Evolutionary conservation across 2,329 filamentous ascomycete genomes (phyloP).

Genomic region (Aspergillus transmontanensis): DNA sequence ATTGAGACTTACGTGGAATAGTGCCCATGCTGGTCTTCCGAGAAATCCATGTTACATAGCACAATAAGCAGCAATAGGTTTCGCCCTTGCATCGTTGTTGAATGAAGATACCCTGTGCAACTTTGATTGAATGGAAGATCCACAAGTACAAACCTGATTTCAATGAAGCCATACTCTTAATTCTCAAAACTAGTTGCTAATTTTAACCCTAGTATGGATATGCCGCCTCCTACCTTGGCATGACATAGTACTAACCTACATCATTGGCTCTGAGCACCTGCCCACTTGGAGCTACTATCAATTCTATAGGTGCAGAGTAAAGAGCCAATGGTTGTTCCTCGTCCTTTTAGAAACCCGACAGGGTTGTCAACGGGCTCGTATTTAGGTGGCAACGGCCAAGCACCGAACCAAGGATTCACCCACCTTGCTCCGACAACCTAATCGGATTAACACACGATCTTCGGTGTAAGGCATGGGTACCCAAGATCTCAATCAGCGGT

Average conservation of each 20-base stretch:
- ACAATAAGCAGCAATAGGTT: neutral
- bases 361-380: neutral
- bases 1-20: too few relatives aligned
- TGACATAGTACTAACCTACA: neutral
- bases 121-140: rapidly evolving
- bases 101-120: too few relatives aligned
- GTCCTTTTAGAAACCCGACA: neutral
- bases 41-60: neutral
- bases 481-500: neutral
- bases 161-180: neutral
- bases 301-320: neutral
- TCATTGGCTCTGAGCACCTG: neutral
- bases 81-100: too few relatives aligned
- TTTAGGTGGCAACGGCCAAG: neutral
- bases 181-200: neutral
- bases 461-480: too few relatives aligned
- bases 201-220: neutral
- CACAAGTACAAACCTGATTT: neutral
- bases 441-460: neutral
- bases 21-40: too few relatives aligned
- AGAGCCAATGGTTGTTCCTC: neutral
- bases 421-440: neutral
- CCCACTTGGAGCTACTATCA: neutral
- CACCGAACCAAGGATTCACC: neutral
- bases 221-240: neutral